Evolutionary conservation across 2,329 filamentous ascomycete genomes (phyloP).

Genomic region (Colletotrichum costaricense): DNA sequence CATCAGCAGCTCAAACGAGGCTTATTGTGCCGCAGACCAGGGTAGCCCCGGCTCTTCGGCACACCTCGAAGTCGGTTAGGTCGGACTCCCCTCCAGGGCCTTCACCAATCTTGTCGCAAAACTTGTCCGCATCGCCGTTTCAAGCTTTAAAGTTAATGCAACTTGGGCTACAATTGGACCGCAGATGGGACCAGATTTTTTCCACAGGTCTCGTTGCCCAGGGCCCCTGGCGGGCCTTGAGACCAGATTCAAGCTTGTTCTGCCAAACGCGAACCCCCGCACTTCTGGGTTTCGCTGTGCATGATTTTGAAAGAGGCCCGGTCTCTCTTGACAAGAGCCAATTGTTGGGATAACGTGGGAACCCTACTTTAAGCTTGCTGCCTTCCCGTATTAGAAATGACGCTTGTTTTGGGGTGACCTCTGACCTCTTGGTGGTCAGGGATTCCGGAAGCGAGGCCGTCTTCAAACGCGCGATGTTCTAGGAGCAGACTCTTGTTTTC

Average conservation of each 20-base stretch:
- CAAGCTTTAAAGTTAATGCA: constrained; percentile 31
- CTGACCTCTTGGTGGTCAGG: background rate
- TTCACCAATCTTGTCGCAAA: constrained; percentile 26
- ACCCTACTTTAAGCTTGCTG: constrained; percentile 17
- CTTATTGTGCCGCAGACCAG: constrained; percentile 19
- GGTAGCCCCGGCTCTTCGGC: constrained; percentile 11
- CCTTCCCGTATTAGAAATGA: background rate
- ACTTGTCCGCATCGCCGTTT: constrained; percentile 29
- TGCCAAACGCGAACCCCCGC: constrained; percentile 17
- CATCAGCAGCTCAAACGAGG: constrained; percentile 27
- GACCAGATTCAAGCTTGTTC: constrained; percentile 11
- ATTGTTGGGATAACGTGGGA: constrained; percentile 3
- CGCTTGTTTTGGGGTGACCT: background rate
- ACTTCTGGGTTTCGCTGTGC: constrained; percentile 7
- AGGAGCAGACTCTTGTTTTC: constrained; percentile 13
- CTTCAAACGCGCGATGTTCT: constrained; percentile 20
- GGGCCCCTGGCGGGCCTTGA: background rate
- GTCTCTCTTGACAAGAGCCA: constrained; percentile 6
- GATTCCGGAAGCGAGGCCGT: constrained; percentile 7
- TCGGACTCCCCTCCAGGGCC: background rate
- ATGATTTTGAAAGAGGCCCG: constrained; percentile 12
- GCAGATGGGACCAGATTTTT: background rate
- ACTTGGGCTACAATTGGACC: background rate
- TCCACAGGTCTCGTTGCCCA: background rate
- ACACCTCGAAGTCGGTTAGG: constrained; percentile 16